A percentile compares a stretch with the other conserved stretches of the same genome.
Evolutionary conservation across 495 filamentous ascomycete species (phyloP).

Genomic region (Emericellopsis terricola): DNA sequence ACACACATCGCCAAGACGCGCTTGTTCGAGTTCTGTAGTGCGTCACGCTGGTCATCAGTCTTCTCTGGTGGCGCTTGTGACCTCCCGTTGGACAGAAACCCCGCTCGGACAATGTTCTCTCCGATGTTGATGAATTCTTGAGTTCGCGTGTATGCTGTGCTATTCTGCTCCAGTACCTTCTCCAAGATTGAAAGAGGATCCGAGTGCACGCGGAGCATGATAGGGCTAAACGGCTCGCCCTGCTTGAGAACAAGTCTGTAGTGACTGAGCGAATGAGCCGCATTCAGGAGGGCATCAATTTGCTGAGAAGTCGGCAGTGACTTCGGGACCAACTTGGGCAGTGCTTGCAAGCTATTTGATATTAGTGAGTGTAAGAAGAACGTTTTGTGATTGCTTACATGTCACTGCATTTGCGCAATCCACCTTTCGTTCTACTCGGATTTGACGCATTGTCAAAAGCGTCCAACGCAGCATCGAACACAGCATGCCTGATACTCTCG

Average conservation of each 20-base stretch:
- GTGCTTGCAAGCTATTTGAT: constrained; percentile 51
- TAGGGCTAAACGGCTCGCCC: constrained; percentile 80
- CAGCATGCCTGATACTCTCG: constrained; percentile 40
- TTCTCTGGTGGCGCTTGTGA: constrained; percentile 8
- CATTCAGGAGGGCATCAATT: constrained; percentile 52
- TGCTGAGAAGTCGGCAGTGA: constrained; percentile 33
- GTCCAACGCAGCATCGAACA: constrained; percentile 48
- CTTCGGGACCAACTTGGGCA: constrained; percentile 42
- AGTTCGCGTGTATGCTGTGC: constrained; percentile 66
- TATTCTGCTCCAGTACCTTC: constrained; percentile 79
- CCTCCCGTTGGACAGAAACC: constrained; percentile 22
- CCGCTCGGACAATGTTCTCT: constrained; percentile 54
- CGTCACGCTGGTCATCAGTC: constrained; percentile 12
- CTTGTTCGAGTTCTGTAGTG: constrained; percentile 28
- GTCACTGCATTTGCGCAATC: constrained; percentile 67
- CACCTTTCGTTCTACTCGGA: constrained; percentile 66
- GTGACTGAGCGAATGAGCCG: constrained; percentile 73
- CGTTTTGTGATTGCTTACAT: constrained; percentile 36
- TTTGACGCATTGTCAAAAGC: constrained; percentile 85
- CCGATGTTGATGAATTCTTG: constrained; percentile 72
- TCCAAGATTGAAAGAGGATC: constrained; percentile 73
- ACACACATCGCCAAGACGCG: constrained; percentile 80
- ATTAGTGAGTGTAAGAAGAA: constrained; percentile 3
- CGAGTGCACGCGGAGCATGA: constrained; percentile 67
- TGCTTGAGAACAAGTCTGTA: constrained; percentile 83